phyloP scores from a whole-genome alignment of 805 yeast genomes.

The Ogataea trehaloabstinens region DNA sequence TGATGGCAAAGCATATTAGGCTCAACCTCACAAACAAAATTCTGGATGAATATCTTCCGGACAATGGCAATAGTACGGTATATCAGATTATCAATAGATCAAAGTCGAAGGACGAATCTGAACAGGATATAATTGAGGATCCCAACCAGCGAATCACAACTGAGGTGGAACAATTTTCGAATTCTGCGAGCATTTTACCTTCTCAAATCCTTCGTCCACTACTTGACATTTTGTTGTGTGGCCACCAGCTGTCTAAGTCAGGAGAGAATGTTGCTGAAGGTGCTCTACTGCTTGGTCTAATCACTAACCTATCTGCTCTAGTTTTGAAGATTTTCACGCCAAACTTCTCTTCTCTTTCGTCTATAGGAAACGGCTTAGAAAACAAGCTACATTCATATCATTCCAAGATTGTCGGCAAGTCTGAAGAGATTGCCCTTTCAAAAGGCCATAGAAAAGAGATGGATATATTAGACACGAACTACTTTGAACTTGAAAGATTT shows the following conservation, averaged over 20 bases:
- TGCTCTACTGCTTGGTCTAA: constrained; percentile 69
- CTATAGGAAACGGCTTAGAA: constrained; percentile 74
- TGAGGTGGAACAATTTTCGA: constrained; percentile 72
- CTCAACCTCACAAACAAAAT: constrained; percentile 61
- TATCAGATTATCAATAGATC: constrained; percentile 61
- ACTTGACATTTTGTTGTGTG: constrained; percentile 75
- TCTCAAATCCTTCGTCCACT: constrained; percentile 83
- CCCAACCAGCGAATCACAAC: constrained; percentile 84
- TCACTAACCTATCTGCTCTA: constrained; percentile 79
- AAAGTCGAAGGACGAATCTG: constrained; percentile 8
- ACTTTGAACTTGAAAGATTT: constrained; percentile 78
- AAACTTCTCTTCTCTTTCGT: constrained; percentile 78
- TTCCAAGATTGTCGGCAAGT: constrained; percentile 72
- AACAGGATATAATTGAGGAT: constrained; percentile 45
- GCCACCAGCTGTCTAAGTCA: constrained; percentile 64
- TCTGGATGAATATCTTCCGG: constrained; percentile 70
- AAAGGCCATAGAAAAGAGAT: constrained; percentile 80
- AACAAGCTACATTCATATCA: constrained; percentile 83
- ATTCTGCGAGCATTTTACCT: constrained; percentile 69
- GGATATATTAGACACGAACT: constrained; percentile 71
- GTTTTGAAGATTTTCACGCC: constrained; percentile 78
- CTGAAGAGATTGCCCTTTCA: constrained; percentile 84
- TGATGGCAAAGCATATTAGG: constrained; percentile 59
- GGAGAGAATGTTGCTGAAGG: constrained; percentile 78
- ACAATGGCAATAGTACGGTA: constrained; percentile 63